Base-by-base conservation (phyloP, 2,329 filamentous ascomycete genomes). In the Aspergillus floridensis region DNA sequence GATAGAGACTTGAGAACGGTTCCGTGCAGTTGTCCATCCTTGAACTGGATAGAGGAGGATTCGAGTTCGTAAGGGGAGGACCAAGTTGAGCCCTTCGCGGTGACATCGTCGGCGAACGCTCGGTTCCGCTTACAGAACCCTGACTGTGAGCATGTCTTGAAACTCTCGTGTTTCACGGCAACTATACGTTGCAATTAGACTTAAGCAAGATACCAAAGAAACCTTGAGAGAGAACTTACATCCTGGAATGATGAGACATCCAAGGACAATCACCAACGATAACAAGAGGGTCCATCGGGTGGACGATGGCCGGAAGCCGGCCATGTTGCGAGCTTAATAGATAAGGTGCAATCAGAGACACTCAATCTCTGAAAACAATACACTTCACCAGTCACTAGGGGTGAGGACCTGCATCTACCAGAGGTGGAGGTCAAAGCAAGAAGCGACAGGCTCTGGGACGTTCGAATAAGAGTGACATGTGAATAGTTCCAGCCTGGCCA, bases 121-220 rank as follows among this genome's bases (percentile, higher is more conserved):
- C 95, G 88, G 79, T 98, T 98, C 65, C 95, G 90, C 74, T 92
- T 95, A 80, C 95, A 99, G 81, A 99, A 99, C 70, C 95, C 95
- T 4, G 93, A 95, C 74, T 99, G 93, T 66, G 90, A 81, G 80
- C 95, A 99, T 69, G 90, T 96, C 74, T 98, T 99, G 84, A 98
- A 99, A 76, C 96, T 93, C 70, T 96, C 88, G 73, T 96, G 90
- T 80, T 99, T 99, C 55, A 99, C 95, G 69, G 86, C 83, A 65
- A 85, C 92, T 96, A 44, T 19, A 29, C n/a, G 32, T 24, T 10
- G 35, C 35, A 32, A 19, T 66, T 54, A 64, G 57, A 53, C 4
- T 29, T 49, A 19, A 26, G 4, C 5, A 10, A 8, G 35, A 26
- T 48, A 31, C 32, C n/a, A n/a, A 5, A 26, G 7, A 49, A 8